Evolutionary conservation across 306 rosid genomes (phyloP), one percentile per base, ranked within the genome.

Genomic region (Oxytropis ochrocephala): DNA sequence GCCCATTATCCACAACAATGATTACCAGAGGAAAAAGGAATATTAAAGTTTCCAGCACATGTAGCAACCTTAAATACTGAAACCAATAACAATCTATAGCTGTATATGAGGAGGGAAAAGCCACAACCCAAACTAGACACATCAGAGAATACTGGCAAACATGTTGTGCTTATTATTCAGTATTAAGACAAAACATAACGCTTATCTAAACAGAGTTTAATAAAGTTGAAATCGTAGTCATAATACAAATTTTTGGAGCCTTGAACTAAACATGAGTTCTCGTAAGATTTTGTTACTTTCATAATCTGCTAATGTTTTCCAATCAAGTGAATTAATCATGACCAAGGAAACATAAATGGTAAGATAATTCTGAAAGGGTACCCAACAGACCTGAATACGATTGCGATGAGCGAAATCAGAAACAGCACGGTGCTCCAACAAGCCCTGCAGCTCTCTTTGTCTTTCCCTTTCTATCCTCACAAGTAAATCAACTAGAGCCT

Each of bases 351-450:
- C 43, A 76, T 46, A 67, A 50, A 42, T 58, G 62, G 54, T 58
- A 76, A 55, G 41, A 32, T 3, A 70, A 66, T 32, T 75, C 16
- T 47, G 39, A 54, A 43, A 61, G 46, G 73, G 50, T 18, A 76
- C 42, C 62, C 55, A 79, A 81, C 97, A 81, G 77, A 95, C 99
- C 97, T 95, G 99, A 78, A 95, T 91, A 48, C 99, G 99, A 75
- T 89, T 89, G 57, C 97, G 96, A 82, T 95, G 96, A 76, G 99
- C 99, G 78, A 95, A 95, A 82, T 91, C 99, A 73, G 99, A 87
- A 74, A 95, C 99, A 65, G 96, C 99, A 16, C 99, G 96, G 79
- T 91, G 95, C 87, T 95, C 99, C 74, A 95, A 83, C 78, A 95
- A 78, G 43, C 91, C 90, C 69, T 95, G 91, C 32, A 95, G 99